A percentile compares a stretch with the other conserved stretches of the same genome.
Conservation (phyloP, 306 rosid species). For the Inga leiocalycina region DNA sequence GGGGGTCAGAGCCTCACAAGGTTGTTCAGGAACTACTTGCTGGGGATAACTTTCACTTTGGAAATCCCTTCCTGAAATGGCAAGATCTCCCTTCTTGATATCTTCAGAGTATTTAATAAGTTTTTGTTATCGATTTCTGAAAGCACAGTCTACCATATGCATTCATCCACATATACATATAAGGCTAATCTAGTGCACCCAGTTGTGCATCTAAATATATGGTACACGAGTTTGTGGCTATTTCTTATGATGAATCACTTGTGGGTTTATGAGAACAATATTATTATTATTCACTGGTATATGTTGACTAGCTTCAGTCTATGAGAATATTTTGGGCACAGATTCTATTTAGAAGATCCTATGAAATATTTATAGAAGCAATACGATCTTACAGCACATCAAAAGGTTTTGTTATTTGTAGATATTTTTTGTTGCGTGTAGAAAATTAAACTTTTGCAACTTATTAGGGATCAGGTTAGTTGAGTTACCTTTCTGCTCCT, state of each 20-base stretch:
- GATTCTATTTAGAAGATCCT: not conserved
- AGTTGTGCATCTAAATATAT: not conserved
- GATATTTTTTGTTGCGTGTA: constrained; percentile 2
- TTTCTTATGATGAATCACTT: constrained; percentile 18
- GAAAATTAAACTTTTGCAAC: constrained; percentile 2
- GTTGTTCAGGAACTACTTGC: constrained; percentile 64
- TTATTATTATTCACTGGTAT: constrained; percentile 15
- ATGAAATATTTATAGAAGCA: not conserved
- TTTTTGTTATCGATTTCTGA: not conserved
- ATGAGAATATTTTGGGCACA: constrained; percentile 17
- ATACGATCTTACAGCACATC: not conserved
- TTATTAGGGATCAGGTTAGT: not conserved
- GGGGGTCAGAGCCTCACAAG: constrained; percentile 60
- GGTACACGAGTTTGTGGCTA: constrained; percentile 8
- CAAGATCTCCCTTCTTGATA: constrained; percentile 45
- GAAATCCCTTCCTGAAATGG: constrained; percentile 83
- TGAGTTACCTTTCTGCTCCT: not conserved
- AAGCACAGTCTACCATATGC: constrained; percentile 4
- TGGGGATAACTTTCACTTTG: constrained; percentile 79
- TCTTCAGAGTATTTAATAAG: not conserved
- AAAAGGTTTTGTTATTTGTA: not conserved
- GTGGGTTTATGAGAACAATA: constrained; percentile 1
- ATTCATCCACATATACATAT: not conserved
- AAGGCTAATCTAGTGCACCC: constrained; percentile 12
- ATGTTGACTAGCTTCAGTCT: constrained; percentile 20